Base-by-base conservation (phyloP, 257 asterid genomes). In the Buddleja alternifolia region DNA sequence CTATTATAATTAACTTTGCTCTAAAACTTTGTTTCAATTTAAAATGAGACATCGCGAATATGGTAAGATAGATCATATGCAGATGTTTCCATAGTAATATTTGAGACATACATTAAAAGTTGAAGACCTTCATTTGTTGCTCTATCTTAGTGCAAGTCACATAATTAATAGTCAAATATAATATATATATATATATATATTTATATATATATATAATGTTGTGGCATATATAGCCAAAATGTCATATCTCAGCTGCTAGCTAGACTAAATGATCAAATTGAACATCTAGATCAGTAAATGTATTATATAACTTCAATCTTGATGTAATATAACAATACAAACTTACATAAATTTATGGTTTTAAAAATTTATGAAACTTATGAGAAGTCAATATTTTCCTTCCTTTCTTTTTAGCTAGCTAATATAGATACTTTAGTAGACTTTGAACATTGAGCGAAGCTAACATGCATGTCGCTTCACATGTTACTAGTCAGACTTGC, bases 261-360 rank as follows among this genome's bases (percentile, higher is more conserved):
- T 58, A 45, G 25, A 34, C 60, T 19, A 11, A 29, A 53, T 61
- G 48, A 71, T 24, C 47, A 59, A 36, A 58, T 60, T 61, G 46
- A 41, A 41, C 67, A 70, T 42, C 67, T 70, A 70, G 45, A 69
- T 39, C 32, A 32, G 42, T 47, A 69, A 56, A 69, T 69, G 20
- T 69, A 57, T 58, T 44, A 11, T 64, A 34, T 11, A 46, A 67
- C 41, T 4, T 12, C 17, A 32, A 45, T 45, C 23, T 24, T 67
- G 54, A 67, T 67, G 65, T 54, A 41, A 67, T 69, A 51, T 15
- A 56, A 46, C 29, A 58, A 34, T 54, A 29, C 25, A 46, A 58
- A 21, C 34, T 41, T 23, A 42, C 7, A 55, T 23, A 66, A 20
- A 16, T 36, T 66, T 66, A 15, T 24, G 4, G 23, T 37, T 62